Percentiles rank a stretch among this genome's conserved stretches.
Evolutionary conservation across 257 asterid species (phyloP).

Genomic region (Ehretia macrophylla): DNA sequence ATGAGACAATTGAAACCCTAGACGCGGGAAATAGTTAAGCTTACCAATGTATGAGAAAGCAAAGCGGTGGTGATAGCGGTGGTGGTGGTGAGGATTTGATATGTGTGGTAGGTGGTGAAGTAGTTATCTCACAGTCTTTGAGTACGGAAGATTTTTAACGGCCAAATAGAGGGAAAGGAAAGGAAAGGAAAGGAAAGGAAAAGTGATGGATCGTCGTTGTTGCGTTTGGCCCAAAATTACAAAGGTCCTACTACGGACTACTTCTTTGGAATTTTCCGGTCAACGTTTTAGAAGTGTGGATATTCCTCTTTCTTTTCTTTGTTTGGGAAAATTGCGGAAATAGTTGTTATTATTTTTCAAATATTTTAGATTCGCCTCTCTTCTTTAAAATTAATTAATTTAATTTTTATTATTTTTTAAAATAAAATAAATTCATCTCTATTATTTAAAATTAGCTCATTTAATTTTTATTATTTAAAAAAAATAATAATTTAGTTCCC

Average conservation of each 20-base stretch:
- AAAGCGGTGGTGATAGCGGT: slow-evolving; percentile 16
- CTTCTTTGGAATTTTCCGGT: neutral
- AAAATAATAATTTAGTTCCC: too few relatives aligned
- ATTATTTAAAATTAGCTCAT: too few relatives aligned
- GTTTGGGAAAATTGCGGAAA: too few relatives aligned
- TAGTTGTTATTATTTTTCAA: too few relatives aligned
- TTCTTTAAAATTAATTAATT: too few relatives aligned
- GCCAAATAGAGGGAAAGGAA: neutral
- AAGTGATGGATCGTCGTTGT: neutral
- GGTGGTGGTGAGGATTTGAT: slow-evolving; percentile 25
- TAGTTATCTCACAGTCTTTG: neutral
- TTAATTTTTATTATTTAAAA: too few relatives aligned
- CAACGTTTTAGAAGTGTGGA: neutral
- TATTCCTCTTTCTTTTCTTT: too few relatives aligned
- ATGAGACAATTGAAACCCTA: neutral
- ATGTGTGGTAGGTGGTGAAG: slow-evolving; percentile 12
- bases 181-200: neutral
- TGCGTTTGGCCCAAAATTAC: neutral
- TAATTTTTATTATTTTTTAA: too few relatives aligned
- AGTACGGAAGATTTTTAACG: neutral
- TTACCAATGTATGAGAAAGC: neutral
- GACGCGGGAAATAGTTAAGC: neutral
- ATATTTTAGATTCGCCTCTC: too few relatives aligned
- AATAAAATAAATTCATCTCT: too few relatives aligned
- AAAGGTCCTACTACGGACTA: neutral